Evolutionary conservation across 2,329 filamentous ascomycete genomes (phyloP).

Genomic region (Monosporascus cannonballus): DNA sequence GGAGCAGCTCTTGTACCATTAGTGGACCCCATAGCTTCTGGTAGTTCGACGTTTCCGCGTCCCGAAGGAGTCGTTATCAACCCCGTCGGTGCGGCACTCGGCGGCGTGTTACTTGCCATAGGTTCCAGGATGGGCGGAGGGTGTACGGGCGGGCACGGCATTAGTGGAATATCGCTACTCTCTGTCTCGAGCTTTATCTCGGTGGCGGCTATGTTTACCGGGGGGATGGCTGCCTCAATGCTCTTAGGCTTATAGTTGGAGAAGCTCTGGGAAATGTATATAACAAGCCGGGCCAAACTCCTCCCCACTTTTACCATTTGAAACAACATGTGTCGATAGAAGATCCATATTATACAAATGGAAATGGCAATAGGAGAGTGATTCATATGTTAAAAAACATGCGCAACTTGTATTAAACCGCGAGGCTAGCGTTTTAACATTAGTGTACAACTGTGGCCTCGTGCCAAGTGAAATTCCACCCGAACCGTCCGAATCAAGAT

Average conservation of each 20-base stretch:
- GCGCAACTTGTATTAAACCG: neutral
- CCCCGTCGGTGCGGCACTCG: constrained; percentile 37
- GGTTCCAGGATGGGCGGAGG: constrained; percentile 59
- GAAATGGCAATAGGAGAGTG: no score
- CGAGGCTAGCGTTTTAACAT: neutral
- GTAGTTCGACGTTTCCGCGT: constrained; percentile 20
- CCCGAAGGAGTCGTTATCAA: constrained; percentile 21
- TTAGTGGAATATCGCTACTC: constrained; percentile 59
- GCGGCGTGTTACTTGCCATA: constrained; percentile 52
- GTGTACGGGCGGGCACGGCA: constrained; percentile 64
- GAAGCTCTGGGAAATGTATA: neutral
- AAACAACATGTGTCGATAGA: no score
- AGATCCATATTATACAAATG: no score
- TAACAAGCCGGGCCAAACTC: no score
- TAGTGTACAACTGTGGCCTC: neutral
- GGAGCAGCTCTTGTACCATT: constrained; percentile 38
- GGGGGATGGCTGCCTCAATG: constrained; percentile 32
- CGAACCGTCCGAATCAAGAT: neutral
- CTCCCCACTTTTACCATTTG: no score
- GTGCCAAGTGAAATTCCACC: neutral
- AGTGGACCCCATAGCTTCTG: neutral
- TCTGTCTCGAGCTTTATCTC: constrained; percentile 57
- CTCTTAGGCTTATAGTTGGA: constrained; percentile 2
- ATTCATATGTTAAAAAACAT: neutral
- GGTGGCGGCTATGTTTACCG: constrained; percentile 50